Evolutionary conservation across 306 rosid genomes (phyloP).

Genomic region (Acacia melanoxylon): DNA sequence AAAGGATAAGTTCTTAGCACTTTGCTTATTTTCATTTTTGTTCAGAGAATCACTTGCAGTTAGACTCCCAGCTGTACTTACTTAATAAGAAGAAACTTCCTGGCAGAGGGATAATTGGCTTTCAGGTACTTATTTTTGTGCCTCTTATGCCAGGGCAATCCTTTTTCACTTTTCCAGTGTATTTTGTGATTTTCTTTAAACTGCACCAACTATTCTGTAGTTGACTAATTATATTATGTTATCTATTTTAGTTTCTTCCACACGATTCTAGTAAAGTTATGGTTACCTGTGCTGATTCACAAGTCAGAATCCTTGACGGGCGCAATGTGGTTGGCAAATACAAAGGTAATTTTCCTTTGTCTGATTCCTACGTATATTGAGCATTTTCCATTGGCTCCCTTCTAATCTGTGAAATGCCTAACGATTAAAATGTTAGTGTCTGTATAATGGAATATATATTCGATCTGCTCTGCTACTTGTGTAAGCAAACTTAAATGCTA

Average conservation of each 20-base stretch:
- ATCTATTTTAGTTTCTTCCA: conserved; percentile 69
- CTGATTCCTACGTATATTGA: conserved; percentile 11
- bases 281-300: conserved; percentile 88
- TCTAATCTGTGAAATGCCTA: background rate
- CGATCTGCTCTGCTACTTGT: background rate
- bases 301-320: conserved; percentile 84
- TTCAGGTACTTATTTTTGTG: conserved; percentile 58
- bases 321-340: conserved; percentile 72
- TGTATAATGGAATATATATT: background rate
- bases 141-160: conserved; percentile 22
- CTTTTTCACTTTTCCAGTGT: background rate
- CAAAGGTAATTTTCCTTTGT: conserved; percentile 54
- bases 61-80: conserved; percentile 62
- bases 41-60: conserved; percentile 71
- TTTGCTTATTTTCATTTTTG: conserved; percentile 28
- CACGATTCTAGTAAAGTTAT: conserved; percentile 69
- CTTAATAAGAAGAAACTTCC: conserved; percentile 72
- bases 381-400: background rate
- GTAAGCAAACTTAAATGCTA: conserved; percentile 16
- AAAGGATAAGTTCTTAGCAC: conserved; percentile 23
- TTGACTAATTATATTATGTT: conserved; percentile 12
- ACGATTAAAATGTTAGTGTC: background rate
- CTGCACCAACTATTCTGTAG: background rate
- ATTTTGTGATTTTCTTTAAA: background rate
- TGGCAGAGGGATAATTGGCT: conserved; percentile 81